These are phyloP conservation scores for Sclerotinia subarctica DNA, from an alignment of 2,329 filamentous ascomycete genomes.

Conservation along the genomic window DNA sequence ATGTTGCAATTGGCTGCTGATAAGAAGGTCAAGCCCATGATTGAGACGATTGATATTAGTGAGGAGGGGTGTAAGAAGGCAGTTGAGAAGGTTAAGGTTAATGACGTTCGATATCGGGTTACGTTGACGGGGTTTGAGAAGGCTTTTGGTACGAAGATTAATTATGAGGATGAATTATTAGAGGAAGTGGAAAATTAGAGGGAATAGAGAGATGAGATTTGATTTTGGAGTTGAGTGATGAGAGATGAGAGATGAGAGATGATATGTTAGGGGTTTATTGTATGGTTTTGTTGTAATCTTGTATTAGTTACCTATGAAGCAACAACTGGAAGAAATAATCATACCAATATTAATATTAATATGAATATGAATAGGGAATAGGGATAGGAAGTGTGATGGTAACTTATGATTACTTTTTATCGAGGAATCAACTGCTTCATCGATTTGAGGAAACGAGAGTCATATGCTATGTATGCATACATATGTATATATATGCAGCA, in stretches of 20 bases:
- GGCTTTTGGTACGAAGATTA: constrained; percentile 48
- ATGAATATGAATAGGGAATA: background rate
- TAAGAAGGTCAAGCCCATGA: constrained; percentile 56
- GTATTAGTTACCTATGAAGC: background rate
- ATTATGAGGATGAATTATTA: constrained; percentile 11
- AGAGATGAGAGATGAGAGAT: too few species aligned
- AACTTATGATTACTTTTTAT: background rate
- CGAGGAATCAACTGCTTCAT: too few species aligned
- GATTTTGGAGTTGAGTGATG: too few species aligned
- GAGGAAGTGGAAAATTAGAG: too few species aligned
- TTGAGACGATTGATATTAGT: constrained; percentile 40
- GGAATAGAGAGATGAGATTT: too few species aligned
- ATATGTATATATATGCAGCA: too few species aligned
- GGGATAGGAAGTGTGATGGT: too few species aligned
- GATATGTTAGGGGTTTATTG: too few species aligned
- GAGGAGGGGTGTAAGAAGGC: constrained; percentile 60
- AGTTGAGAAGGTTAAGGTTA: constrained; percentile 65
- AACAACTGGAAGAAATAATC: background rate
- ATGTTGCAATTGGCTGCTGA: constrained; percentile 60
- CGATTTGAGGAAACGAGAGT: too few species aligned
- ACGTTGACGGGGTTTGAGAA: constrained; percentile 67
- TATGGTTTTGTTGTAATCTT: background rate
- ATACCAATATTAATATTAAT: background rate
- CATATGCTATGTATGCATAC: too few species aligned
- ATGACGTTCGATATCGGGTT: constrained; percentile 70